Conservation (phyloP, 352 stramenopile genomes). For the Pythium apleroticum region DNA sequence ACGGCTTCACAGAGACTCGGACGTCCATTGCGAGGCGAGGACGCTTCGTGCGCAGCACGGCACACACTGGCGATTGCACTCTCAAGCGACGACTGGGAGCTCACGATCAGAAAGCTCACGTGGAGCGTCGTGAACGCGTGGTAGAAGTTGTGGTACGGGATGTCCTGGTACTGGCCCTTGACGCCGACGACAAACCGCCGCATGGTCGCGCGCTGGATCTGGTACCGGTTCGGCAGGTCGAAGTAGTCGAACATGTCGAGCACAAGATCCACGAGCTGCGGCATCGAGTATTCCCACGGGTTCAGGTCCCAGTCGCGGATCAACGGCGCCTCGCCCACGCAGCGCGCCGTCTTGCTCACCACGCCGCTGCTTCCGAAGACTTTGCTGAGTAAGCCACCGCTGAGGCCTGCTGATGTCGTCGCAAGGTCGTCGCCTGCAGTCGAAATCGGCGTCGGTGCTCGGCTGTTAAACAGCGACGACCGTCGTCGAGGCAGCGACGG, state of each 20-base stretch:
- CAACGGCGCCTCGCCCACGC: slow-evolving; percentile 20
- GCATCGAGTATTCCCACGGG: slow-evolving; percentile 56
- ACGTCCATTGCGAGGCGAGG: neutral
- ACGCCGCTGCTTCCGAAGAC: slow-evolving; percentile 11
- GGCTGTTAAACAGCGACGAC: slow-evolving; percentile 28
- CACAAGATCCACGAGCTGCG: slow-evolving; percentile 63
- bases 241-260: slow-evolving; percentile 77
- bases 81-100: slow-evolving; percentile 47
- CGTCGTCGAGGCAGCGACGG: slow-evolving; percentile 34
- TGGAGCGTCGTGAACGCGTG: slow-evolving; percentile 84
- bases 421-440: neutral
- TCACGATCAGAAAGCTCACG: slow-evolving; percentile 74
- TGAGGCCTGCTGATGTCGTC: neutral
- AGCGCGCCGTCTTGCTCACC: slow-evolving; percentile 13
- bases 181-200: slow-evolving; percentile 67
- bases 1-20: neutral
- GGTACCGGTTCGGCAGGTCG: slow-evolving; percentile 60
- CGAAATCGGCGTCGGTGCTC: slow-evolving; percentile 21
- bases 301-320: slow-evolving; percentile 59
- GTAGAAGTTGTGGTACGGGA: slow-evolving; percentile 87
- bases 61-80: slow-evolving; percentile 13
- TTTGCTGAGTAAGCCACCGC: slow-evolving; percentile 19
- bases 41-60: slow-evolving; percentile 24
- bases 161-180: slow-evolving; percentile 73
- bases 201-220: slow-evolving; percentile 53